phyloP scores from a whole-genome alignment of 1,284 basidiomycete species.

The Moesziomyces parantarcticus region DNA sequence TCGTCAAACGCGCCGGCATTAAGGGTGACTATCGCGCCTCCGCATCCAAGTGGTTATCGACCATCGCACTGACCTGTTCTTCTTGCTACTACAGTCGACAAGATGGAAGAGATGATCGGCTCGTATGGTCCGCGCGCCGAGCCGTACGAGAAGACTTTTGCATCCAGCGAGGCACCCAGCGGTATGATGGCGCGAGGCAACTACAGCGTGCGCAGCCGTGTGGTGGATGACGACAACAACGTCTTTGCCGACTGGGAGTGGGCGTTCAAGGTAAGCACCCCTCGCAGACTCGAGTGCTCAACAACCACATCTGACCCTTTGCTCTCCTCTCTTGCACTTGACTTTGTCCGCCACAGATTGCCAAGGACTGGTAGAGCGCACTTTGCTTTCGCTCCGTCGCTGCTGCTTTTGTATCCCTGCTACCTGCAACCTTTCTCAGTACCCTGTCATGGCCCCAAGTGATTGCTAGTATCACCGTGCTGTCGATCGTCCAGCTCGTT shows the following conservation, averaged over 20 bases:
- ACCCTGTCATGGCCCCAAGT: background rate
- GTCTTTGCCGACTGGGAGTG: slow-evolving; percentile 73
- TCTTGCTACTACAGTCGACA: slow-evolving; percentile 76
- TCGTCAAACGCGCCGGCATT: slow-evolving; percentile 80
- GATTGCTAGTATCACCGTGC: slow-evolving; percentile 6
- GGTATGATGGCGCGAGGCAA: slow-evolving; percentile 85
- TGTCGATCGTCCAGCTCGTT: background rate
- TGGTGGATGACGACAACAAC: slow-evolving; percentile 83
- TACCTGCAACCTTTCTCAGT: no score
- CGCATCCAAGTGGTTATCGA: background rate
- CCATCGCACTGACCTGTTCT: background rate
- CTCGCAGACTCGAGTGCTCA: no score
- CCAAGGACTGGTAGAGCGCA: slow-evolving; percentile 51
- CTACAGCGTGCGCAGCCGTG: slow-evolving; percentile 80
- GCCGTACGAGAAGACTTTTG: slow-evolving; percentile 69
- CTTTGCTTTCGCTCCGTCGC: no score
- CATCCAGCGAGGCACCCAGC: slow-evolving; percentile 68
- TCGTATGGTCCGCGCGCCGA: slow-evolving; percentile 75
- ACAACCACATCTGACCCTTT: background rate
- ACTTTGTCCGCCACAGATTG: slow-evolving; percentile 21
- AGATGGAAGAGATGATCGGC: slow-evolving; percentile 88
- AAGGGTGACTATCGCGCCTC: slow-evolving; percentile 48
- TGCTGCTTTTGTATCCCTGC: no score
- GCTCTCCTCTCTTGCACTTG: background rate
- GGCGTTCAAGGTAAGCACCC: slow-evolving; percentile 59